These are phyloP conservation scores for Diplodia sapinea DNA, from an alignment of 2,329 filamentous ascomycete genomes.

Conservation along the genomic window DNA sequence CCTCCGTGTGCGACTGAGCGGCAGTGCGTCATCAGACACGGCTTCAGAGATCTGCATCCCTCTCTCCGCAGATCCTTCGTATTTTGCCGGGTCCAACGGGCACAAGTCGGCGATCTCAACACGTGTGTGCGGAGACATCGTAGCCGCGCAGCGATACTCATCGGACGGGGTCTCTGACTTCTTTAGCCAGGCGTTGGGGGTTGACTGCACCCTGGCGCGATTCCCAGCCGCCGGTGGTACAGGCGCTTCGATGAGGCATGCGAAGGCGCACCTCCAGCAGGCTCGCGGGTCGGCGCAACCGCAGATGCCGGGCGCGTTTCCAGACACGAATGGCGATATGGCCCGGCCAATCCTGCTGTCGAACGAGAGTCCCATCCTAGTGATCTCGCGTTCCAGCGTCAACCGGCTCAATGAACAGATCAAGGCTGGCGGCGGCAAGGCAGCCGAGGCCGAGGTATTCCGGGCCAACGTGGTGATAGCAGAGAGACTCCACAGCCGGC, in stretches of 20 bases:
- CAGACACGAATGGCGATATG: conserved; percentile 59
- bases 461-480: conserved; percentile 85
- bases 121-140: conserved; percentile 81
- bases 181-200: conserved; percentile 75
- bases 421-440: conserved; percentile 63
- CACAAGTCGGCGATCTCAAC: conserved; percentile 50
- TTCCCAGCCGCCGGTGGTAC: conserved; percentile 69
- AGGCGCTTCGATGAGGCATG: conserved; percentile 67
- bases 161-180: conserved; percentile 71
- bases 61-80: conserved; percentile 69
- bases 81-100: conserved; percentile 54
- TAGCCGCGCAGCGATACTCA: conserved; percentile 73
- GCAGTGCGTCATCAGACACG: conserved; percentile 40
- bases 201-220: conserved; percentile 82
- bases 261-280: conserved; percentile 72
- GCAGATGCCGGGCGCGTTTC: conserved; percentile 62
- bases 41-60: conserved; percentile 54
- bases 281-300: conserved; percentile 41
- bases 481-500: conserved; percentile 48
- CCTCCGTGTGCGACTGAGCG: conserved; percentile 65
- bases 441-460: conserved; percentile 76
- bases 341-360: conserved; percentile 74
- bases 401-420: conserved; percentile 78
- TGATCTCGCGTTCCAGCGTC: conserved; percentile 80
- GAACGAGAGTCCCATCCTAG: conserved; percentile 92